Base-by-base conservation (phyloP, 2,329 filamentous ascomycete species). In the Phialophora chinensis region DNA sequence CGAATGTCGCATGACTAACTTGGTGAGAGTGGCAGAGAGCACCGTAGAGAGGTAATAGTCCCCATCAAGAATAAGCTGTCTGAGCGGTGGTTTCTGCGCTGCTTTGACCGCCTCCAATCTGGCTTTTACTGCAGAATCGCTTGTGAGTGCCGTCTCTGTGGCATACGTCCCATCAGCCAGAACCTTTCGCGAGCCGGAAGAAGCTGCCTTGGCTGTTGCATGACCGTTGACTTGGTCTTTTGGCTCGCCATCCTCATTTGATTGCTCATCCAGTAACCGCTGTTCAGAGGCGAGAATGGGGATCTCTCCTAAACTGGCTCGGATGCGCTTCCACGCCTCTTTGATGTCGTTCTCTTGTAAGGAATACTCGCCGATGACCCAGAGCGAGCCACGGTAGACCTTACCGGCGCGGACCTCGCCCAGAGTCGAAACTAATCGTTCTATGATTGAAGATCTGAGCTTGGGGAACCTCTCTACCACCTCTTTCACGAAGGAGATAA, bases 401-500 rank as follows among this genome's bases (percentile, higher is more conserved):
- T 98, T 99, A 54, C 95, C 95, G 69, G 95, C 93, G 67, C 95
- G 90, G 29, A 99, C 95, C 78, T 99, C 95, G 73, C 90, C 90
- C 53, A 99, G 84, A 1, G 95, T 98, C 14, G 91, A 90, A 6
- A 98, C 93, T 17, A 99, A 84, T 67, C 93, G 90, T 74, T 91
- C 88, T 6, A 98, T 90, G 72, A 99, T 98, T 0, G 91, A 91
- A 38, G 89, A 87, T 67, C 95, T 89, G 65, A 99, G 86, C 73
- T 91, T 89, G 7, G 95, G 95, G 83, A 98, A 99, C 76, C 96
- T 97, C 81, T 99, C 95, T 6, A 98, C 94, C 3, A 99, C 95
- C 78, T 99, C 95, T 81, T 99, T 99, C 70, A 99, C 93, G 76
- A 99, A 99, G 63, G 92, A 93, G 76, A 99, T 98, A 62, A 99